Evolutionary conservation across 352 stramenopile genomes (phyloP).

Genomic region (Globisporangium viniferum): DNA sequence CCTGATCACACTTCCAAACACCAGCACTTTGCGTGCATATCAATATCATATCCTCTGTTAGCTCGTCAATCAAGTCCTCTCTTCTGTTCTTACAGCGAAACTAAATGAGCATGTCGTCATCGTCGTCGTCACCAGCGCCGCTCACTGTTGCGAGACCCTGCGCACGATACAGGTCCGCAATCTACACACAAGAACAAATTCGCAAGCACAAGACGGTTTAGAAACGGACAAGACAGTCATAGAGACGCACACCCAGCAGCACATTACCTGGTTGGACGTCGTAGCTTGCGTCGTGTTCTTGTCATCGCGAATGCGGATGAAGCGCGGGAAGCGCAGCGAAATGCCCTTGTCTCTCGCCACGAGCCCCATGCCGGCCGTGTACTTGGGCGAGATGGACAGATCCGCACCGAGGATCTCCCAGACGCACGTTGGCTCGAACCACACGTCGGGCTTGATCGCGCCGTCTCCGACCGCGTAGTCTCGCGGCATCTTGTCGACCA

Average conservation of each 20-base stretch:
- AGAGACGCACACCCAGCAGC: not conserved
- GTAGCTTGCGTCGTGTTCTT: constrained; percentile 97
- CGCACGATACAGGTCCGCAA: constrained; percentile 77
- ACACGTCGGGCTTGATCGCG: constrained; percentile 89
- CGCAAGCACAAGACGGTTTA: not conserved
- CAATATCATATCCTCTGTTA: not conserved
- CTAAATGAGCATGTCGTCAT: constrained; percentile 81
- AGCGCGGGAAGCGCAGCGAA: constrained; percentile 98
- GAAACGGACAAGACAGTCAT: not conserved
- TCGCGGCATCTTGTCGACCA: constrained; percentile 78
- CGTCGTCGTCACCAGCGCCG: constrained; percentile 64
- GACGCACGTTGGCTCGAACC: constrained; percentile 95
- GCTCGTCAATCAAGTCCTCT: not conserved
- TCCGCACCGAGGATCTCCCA: constrained; percentile 99
- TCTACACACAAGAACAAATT: constrained; percentile 30
- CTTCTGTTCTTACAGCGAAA: constrained; percentile 13
- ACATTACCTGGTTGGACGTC: constrained; percentile 91
- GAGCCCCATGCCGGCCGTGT: constrained; percentile 94
- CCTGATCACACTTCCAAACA: not conserved
- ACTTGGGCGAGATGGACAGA: constrained; percentile 97
- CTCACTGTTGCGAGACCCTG: constrained; percentile 71
- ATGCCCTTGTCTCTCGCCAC: constrained; percentile 93
- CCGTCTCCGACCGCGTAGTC: constrained; percentile 92
- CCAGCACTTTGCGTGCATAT: not conserved
- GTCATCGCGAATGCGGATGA: constrained; percentile 97